Evolutionary conservation across 2,329 filamentous ascomycete species (phyloP), one percentile per base, ranked within the genome.

Genomic region (Neonectria faginata): DNA sequence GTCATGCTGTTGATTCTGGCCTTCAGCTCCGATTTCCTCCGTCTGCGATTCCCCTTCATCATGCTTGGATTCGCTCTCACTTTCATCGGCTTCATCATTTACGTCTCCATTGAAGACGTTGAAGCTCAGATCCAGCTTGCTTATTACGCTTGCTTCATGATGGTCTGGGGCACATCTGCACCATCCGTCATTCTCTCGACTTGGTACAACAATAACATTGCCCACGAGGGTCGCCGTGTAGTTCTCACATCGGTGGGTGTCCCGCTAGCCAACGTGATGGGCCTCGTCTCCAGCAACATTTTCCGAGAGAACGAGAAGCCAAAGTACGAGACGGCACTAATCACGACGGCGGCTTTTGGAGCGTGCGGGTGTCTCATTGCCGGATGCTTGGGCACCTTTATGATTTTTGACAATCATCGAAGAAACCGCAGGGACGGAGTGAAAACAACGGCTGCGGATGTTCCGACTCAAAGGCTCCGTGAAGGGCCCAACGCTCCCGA

Each of bases 161-260:
- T 94, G 90, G 91, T 89, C 16, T 93, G 91, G 89, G 91, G 92
- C 16, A 93, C 91, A 0, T 90, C 88, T 1, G 91, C 91, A 0
- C 91, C 92, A 0, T 91, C 88, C 0, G 91, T 93, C 9, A 81
- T 94, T 12, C 81, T 90, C 80, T 88, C 68, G 83, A 88, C 60
- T 25, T 81, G 75, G 89, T 94, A 93, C 79, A 94, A 92, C 79
- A 94, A 94, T 81, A 94, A 94, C 75, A 86, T 93, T 57, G 91
- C 91, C 0, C 86, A 94, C 72, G 92, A 94, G 77, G 89, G 90
- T 61, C 87, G 89, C 36, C 89, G 92, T 51, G 84, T 92, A 4
- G 83, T 89, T 0, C 81, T 93, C 14, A 93, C 91, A 0, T 89
- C 87, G 31, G 85, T 93, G n/a, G 90, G 89, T 25, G 91, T 94